Base-by-base conservation (phyloP, 1,284 basidiomycete species). In the Cryptococcus sp. region DNA sequence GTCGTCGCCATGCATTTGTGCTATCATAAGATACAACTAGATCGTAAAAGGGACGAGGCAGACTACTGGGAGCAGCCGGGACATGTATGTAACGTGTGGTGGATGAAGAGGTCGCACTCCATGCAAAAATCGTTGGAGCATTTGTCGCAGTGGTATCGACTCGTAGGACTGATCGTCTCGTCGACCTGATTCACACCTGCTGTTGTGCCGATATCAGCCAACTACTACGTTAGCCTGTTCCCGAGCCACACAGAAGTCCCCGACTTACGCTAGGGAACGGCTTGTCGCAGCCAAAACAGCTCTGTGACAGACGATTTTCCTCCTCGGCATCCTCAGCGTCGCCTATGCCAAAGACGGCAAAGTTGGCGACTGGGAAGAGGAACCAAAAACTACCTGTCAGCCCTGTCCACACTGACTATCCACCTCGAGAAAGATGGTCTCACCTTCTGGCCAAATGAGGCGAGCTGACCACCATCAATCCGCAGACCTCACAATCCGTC, bases 401-500 rank as follows among this genome's bases (percentile, higher is more conserved):
- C 45, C 48, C 52, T 23, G 18, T 33, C 31, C 23, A 18, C 18
- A 5, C 5, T 32, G 22, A n/a, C 14, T 16, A 2, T 42, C 1
- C 12, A n/a, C 22, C 12, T 31, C 18, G 39, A 11, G 34, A 6
- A 28, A n/a, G 12, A n/a, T 28, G 18, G 31, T 51, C 87, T 54
- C 72, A 91, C 89, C 91, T 95, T 57, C 94, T 78, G 21, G 94
- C 94, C 41, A 99, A 78, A 75, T 98, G 95, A 5, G 95, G 94
- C 48, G 89, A 90, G 74, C 89, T 93, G 56, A 99, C 94, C 56
- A 98, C 88, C 82, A 97, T 97, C 57, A 99, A 77, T 2, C 91
- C 90, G 65, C 94, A 98, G 25, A 97, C 85, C 62, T 94, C 87
- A 68, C 94, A 99, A 68, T 98, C 95, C 5, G 94, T 98, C 33